Evolutionary conservation across 2,329 filamentous ascomycete species (phyloP), one percentile per base, ranked within the genome.

Genomic region (Phyllosticta ampelicida): DNA sequence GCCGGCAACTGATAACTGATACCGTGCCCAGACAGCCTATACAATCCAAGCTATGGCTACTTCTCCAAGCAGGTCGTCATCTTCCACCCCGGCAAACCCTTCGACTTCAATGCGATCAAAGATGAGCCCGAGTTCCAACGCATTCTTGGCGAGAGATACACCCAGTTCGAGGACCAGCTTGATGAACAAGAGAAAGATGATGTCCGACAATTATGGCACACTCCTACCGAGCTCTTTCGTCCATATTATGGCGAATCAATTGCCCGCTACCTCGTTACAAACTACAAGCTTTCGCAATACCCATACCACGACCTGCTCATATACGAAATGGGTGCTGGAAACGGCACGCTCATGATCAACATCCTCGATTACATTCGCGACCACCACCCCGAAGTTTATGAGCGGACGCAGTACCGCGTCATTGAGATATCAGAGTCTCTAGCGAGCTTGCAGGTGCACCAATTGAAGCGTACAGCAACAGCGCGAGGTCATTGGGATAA

Each of bases 301-400:
- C 94, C 94, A 2, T 96, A 97, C 77, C 86, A 96, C 73, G 94
- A 99, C 73, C 82, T 99, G 55, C 89, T 95, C 66, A 95, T 99
- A 71, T 99, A 96, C 80, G 94, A 99, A 72, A 95, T 99, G 87
- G 94, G 94, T 55, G 94, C 94, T 48, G 94, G 94, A 66, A 92
- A 96, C 67, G 94, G 94, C 62, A 99, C 95, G 0, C 82, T 99
- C 69, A 99, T 99, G 94, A 80, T 94, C 69, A 99, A 99, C 73
- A 91, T 99, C 60, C 81, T 99, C 61, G 92, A 99, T 77, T 96
- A 95, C 73, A 95, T 99, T 71, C 88, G 91, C 62, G 86, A 89
- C 63, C 80, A 86, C 51, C 89, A 97, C 66, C 90, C 91, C 0
- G 87, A 91, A 63, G 92, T 99, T 29, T 99, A 99, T 74, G 86